Evolutionary conservation across 768 basidiomycete species (phyloP).

Genomic region (Aureoboletus auriporus): DNA sequence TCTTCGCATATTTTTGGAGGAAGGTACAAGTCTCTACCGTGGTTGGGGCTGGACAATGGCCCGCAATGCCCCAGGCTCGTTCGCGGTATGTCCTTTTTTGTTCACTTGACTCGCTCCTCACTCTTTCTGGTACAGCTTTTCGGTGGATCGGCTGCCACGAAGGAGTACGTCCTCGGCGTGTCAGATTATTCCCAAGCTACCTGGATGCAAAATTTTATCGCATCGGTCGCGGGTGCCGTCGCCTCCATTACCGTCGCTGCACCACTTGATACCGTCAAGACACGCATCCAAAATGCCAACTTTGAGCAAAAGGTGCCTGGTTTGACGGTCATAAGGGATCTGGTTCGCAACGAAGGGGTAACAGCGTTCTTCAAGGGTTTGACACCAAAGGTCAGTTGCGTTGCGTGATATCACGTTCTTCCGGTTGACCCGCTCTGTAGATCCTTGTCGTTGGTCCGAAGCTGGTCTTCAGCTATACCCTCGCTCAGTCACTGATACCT

Average conservation of each 20-base stretch:
- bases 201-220: constrained; percentile 95
- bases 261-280: constrained; percentile 94
- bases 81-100: constrained; percentile 62
- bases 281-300: constrained; percentile 97
- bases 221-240: constrained; percentile 90
- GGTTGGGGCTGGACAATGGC: constrained; percentile 99
- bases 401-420: background rate
- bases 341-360: constrained; percentile 82
- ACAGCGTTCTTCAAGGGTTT: constrained; percentile 93
- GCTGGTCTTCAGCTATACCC: constrained; percentile 96
- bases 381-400: constrained; percentile 78
- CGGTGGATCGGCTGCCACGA: constrained; percentile 91
- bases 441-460: constrained; percentile 96
- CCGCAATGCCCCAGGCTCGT: constrained; percentile 92
- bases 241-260: constrained; percentile 95
- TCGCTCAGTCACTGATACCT: constrained; percentile 94
- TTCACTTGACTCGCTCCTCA: background rate
- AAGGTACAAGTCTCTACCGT: constrained; percentile 88
- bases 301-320: constrained; percentile 86
- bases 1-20: constrained; percentile 85
- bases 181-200: constrained; percentile 92
- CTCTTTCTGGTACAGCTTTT: constrained; percentile 66
- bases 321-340: constrained; percentile 74
- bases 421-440: constrained; percentile 36
- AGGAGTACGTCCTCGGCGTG: constrained; percentile 89